phyloP scores from a whole-genome alignment of 495 filamentous ascomycete species.

The Penicillium argentinense region DNA sequence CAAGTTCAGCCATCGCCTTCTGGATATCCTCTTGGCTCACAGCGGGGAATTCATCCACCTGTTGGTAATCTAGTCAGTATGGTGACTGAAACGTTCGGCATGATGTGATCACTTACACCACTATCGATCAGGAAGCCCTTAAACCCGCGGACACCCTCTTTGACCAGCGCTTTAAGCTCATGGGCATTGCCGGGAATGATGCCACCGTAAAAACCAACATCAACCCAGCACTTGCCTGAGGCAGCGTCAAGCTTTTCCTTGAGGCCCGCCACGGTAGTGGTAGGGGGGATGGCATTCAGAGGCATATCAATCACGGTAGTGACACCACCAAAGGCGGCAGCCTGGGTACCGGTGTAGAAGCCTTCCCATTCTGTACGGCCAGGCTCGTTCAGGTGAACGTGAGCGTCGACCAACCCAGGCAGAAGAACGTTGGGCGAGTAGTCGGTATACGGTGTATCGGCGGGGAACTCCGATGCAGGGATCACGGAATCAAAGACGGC shows the following conservation, averaged over 20 bases:
- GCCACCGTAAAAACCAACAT: conserved; percentile 97
- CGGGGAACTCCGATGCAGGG: conserved; percentile 68
- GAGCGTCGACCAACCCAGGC: conserved; percentile 92
- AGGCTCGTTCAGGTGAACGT: conserved; percentile 97
- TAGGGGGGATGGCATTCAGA: conserved; percentile 94
- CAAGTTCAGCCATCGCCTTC: conserved; percentile 75
- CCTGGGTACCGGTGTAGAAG: conserved; percentile 89
- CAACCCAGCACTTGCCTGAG: conserved; percentile 91
- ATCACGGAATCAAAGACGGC: conserved; percentile 73
- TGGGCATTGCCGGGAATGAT: conserved; percentile 86
- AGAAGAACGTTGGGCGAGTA: conserved; percentile 85
- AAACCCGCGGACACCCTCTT: conserved; percentile 88
- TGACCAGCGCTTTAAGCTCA: conserved; percentile 77
- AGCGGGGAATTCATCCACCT: conserved; percentile 95
- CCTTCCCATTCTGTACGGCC: conserved; percentile 99
- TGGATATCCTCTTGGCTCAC: conserved; percentile 78
- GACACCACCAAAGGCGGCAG: conserved; percentile 93
- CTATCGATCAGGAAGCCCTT: conserved; percentile 98
- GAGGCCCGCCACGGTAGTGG: conserved; percentile 81
- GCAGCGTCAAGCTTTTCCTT: conserved; percentile 85
- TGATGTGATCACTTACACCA: conserved; percentile 63
- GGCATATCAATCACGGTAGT: conserved; percentile 99
- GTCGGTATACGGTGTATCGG: conserved; percentile 71
- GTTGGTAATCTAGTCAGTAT: conserved; percentile 11
- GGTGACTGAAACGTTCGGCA: conserved; percentile 4